Base-by-base conservation (phyloP, 106 monocot genomes). In the Narthecium ossifragum region DNA sequence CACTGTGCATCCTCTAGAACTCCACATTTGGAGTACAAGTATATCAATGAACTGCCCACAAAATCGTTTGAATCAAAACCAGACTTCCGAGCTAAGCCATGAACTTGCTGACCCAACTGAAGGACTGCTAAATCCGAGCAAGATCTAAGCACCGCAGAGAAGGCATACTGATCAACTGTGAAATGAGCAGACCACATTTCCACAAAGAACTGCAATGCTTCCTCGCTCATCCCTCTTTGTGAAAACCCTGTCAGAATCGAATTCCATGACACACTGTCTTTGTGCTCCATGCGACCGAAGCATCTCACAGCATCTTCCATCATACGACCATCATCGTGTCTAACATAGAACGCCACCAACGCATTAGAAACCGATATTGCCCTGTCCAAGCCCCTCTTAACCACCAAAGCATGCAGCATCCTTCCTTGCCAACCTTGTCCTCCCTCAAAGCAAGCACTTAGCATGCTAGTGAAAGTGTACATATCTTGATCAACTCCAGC, bases 21-120 rank as follows among this genome's bases (percentile, higher is more conserved):
- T 29, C 92, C 92, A 50, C 86, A 80, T 39, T 80, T 87, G 17
- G 83, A 80, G 26, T 92, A 92, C 86, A 87, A 75, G 78, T 72
- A 72, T 46, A 84, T 75, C 63, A 92, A 62, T 37, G 92, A 80
- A 60, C 92, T 87, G 6, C 53, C 62, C 15, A 87, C 86, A 65
- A 86, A 92, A 21, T 83, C 78, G 47, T 87, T 92, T 43, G 53
- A 12, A 8, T 34, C 28, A 57, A 77, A 80, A 23, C 80, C 86
- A 12, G 63, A 69, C 51, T 75, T 78, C 24, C 74, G 14, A 12
- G 53, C 48, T 38, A 72, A 70, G 8, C 75, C 55, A 59, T 92
- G 92, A 45, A 84, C 18, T 61, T 77, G 80, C 60, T 27, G 68
- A 51, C 86, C 86, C 24, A 84, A 45, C 40, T 70, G 80, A 73